Percentiles rank a stretch among this genome's conserved stretches.
phyloP scores from a whole-genome alignment of 148 eudicot species.

The Vaccinium vitisidaea region DNA sequence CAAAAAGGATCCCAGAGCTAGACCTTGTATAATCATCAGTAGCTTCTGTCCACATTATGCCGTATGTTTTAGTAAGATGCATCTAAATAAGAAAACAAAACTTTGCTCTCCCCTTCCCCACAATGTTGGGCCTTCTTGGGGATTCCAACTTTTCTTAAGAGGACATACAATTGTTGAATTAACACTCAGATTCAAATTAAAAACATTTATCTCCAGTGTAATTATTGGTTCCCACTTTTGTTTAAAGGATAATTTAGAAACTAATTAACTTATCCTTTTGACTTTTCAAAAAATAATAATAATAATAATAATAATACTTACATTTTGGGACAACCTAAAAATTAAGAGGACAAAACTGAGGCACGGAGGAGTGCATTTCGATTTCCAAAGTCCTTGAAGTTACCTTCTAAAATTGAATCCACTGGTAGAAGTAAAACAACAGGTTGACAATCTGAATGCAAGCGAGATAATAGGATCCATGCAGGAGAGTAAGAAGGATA shows the following conservation, averaged over 20 bases:
- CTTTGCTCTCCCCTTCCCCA: neutral
- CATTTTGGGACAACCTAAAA: neutral
- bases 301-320: neutral
- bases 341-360: neutral
- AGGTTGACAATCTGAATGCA: constrained; percentile 66
- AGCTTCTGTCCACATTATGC: constrained; percentile 17
- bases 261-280: neutral
- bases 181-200: neutral
- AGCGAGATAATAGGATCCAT: constrained; percentile 69
- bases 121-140: neutral
- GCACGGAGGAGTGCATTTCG: neutral
- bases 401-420: constrained; percentile 32
- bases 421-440: constrained; percentile 62
- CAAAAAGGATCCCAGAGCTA: constrained; percentile 29
- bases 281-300: neutral
- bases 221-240: neutral
- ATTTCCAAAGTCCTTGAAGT: neutral
- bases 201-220: neutral
- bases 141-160: neutral
- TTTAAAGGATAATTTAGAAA: neutral
- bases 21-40: constrained; percentile 37
- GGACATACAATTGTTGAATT: neutral
- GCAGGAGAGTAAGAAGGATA: constrained; percentile 36
- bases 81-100: neutral
- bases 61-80: neutral